Percentiles rank a stretch among this genome's conserved stretches.
phyloP scores from a whole-genome alignment of 257 asterid genomes.

The Solanum boliviense region DNA sequence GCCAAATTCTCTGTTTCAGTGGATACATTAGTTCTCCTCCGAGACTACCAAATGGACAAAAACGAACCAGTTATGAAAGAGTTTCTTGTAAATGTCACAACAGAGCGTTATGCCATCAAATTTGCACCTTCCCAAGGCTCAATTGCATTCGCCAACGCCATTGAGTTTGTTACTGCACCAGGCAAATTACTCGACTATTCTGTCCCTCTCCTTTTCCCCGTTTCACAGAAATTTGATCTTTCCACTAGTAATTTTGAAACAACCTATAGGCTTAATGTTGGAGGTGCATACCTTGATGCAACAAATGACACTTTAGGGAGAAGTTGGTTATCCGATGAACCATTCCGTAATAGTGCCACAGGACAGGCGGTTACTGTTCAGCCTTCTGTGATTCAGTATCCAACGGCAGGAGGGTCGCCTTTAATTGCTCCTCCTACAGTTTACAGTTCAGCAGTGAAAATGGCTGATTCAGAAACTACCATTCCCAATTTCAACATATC shows the following conservation, averaged over 20 bases:
- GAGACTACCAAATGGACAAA: slow-evolving; percentile 19
- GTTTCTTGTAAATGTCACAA: slow-evolving; percentile 45
- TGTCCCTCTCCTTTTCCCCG: slow-evolving; percentile 35
- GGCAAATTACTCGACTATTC: slow-evolving; percentile 24
- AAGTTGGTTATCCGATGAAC: slow-evolving; percentile 34
- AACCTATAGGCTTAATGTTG: slow-evolving; percentile 36
- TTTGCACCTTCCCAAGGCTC: slow-evolving; percentile 29
- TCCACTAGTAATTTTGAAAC: slow-evolving; percentile 23
- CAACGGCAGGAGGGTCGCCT: slow-evolving; percentile 61
- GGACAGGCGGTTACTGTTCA: slow-evolving; percentile 30
- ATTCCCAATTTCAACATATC: slow-evolving; percentile 65
- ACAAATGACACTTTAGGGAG: slow-evolving; percentile 34
- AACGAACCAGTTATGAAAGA: slow-evolving; percentile 15
- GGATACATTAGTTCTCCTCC: slow-evolving; percentile 28
- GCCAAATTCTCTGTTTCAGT: slow-evolving; percentile 37
- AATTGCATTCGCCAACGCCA: slow-evolving; percentile 38
- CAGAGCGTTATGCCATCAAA: slow-evolving; percentile 22
- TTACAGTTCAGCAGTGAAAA: slow-evolving; percentile 65
- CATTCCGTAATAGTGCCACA: slow-evolving; percentile 34
- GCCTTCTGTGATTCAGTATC: slow-evolving; percentile 49
- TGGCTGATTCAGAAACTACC: slow-evolving; percentile 56
- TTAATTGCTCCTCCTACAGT: slow-evolving; percentile 71
- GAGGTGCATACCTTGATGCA: slow-evolving; percentile 26
- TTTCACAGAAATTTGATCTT: slow-evolving; percentile 26
- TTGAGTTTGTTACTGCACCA: slow-evolving; percentile 56